Base-by-base conservation (phyloP, 2,329 filamentous ascomycete genomes). In the Cladosporium sphaerospermum region DNA sequence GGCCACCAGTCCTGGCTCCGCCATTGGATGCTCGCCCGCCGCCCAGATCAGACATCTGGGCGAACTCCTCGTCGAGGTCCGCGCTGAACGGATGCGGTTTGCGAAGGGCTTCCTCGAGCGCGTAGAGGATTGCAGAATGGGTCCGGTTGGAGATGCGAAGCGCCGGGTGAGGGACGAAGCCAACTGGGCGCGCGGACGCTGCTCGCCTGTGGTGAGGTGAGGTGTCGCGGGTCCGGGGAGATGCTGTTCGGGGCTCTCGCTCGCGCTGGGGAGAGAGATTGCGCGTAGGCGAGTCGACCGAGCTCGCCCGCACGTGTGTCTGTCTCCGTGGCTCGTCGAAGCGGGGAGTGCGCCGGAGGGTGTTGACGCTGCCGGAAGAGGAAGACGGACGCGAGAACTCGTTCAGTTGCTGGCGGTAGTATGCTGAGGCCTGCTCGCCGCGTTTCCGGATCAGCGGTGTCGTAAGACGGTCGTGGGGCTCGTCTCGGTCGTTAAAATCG, bases 61-160 rank as follows among this genome's bases (percentile, higher is more conserved):
- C 88, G 79, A 88, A 86, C 75, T 95, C 88, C 77, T 99, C 93
- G 56, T 85, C 79, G 61, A 85, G 74, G 71, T 96, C 90, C 19
- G 87, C 80, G 8, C 90, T 95, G 72, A 97, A 95, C 45, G 83
- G 76, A 60, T 89, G 81, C 2, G 92, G 90, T 44, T 85, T 81
- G 61, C 91, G 86, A 61, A 97, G 79, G 36, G 89, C 89, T 75
- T 95, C 89, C 75, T 97, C 91, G 54, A 97, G 82, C 36, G 90
- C 84, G 76, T 88, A 97, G 63, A 95, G 85, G 67, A 99, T 91
- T 36, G 93, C 92, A 69, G 87, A 88, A 59, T 89, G 88, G 44
- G 89, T 96, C 59, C 88, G 84, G 62, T 83, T 85, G 45, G 90
- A 96, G 69, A 96, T 85, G 64, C 82, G 83, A 63, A 70, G 79